Conservation (phyloP, 352 stramenopile genomes). For the Aphanomyces euteiches region DNA sequence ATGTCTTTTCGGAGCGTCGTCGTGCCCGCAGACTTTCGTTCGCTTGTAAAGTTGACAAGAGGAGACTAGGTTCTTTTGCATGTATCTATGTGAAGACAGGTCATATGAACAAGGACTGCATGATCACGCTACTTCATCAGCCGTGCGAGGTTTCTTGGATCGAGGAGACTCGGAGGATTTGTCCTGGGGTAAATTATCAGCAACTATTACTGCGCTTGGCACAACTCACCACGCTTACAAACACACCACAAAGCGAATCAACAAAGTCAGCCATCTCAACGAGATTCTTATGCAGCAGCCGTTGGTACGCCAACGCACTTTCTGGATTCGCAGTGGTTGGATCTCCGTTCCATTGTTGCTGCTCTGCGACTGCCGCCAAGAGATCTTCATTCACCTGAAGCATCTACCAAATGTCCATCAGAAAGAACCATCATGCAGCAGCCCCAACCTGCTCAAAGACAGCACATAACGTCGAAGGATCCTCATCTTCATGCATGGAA, state of each 20-base stretch:
- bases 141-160: neutral
- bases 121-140: slow-evolving; percentile 15
- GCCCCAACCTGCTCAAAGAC: slow-evolving; percentile 58
- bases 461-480: slow-evolving; percentile 54
- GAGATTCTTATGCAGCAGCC: slow-evolving; percentile 63
- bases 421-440: slow-evolving; percentile 6
- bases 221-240: slow-evolving; percentile 39
- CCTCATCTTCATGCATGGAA: slow-evolving; percentile 36
- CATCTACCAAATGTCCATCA: slow-evolving; percentile 44
- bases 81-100: slow-evolving; percentile 5
- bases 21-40: slow-evolving; percentile 49
- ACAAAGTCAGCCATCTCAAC: slow-evolving; percentile 82
- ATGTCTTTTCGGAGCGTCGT: slow-evolving; percentile 51
- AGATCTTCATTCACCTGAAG: slow-evolving; percentile 72
- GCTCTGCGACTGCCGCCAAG: slow-evolving; percentile 52
- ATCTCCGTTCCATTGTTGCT: slow-evolving; percentile 45
- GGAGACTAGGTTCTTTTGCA: slow-evolving; percentile 37
- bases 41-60: slow-evolving; percentile 53
- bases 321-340: slow-evolving; percentile 49
- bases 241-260: slow-evolving; percentile 72
- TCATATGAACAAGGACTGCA: no score
- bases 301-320: slow-evolving; percentile 59
- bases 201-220: neutral
- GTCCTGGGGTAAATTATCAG: neutral
- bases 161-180: neutral